A percentile compares a stretch with the other conserved stretches of the same genome.
Conservation (phyloP, 805 yeast genomes). For the Ogataea sp. region DNA sequence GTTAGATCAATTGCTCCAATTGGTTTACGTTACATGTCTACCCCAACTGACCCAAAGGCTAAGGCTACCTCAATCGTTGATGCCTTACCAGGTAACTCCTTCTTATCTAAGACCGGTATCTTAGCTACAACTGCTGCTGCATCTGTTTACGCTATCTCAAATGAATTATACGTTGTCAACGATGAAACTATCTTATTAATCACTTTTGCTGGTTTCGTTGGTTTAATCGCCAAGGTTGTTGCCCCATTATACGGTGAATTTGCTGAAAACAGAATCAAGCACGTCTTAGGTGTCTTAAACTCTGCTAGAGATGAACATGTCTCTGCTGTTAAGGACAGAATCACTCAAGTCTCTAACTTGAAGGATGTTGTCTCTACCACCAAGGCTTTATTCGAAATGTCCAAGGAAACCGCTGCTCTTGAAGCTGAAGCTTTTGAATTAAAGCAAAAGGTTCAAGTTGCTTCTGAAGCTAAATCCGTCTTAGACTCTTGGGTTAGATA, state of each 20-base stretch:
- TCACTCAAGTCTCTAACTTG: constrained; percentile 77
- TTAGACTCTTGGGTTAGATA: constrained; percentile 99
- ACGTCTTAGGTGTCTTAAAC: constrained; percentile 51
- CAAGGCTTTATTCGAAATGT: constrained; percentile 83
- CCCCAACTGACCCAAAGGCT: constrained; percentile 78
- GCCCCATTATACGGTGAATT: constrained; percentile 94
- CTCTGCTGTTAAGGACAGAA: constrained; percentile 87
- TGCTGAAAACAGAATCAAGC: constrained; percentile 76
- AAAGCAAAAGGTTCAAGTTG: constrained; percentile 83
- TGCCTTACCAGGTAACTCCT: constrained; percentile 87
- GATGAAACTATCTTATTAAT: constrained; percentile 85
- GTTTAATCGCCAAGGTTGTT: constrained; percentile 72
- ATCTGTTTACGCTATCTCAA: constrained; percentile 86
- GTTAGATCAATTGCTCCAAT: constrained; percentile 25
- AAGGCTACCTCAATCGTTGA: constrained; percentile 87
- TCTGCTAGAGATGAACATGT: constrained; percentile 87
- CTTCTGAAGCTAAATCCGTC: constrained; percentile 86
- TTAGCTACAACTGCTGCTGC: constrained; percentile 95
- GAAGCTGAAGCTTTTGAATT: constrained; percentile 93
- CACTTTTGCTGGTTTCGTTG: constrained; percentile 72
- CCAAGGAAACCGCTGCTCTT: constrained; percentile 93
- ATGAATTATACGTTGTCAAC: constrained; percentile 86
- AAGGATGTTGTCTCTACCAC: constrained; percentile 90
- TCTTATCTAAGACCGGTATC: constrained; percentile 87
- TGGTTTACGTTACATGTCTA: constrained; percentile 60